Evolutionary conservation across 768 basidiomycete genomes (phyloP), one percentile per base, ranked within the genome.

Genomic region (Phylloporus sp.): DNA sequence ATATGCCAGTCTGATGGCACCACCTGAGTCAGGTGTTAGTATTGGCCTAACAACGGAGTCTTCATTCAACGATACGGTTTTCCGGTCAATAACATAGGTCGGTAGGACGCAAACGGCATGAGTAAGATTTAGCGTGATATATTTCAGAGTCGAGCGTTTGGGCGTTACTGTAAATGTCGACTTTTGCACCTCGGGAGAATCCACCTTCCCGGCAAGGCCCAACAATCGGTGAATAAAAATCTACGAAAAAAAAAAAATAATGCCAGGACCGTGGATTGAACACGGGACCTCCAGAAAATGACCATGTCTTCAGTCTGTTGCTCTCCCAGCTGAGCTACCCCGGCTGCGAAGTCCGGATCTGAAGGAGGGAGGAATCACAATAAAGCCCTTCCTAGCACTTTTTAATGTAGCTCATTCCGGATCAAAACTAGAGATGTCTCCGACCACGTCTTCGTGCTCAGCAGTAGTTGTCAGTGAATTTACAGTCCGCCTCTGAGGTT

Each of bases 181-280:
- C n/a, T n/a, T n/a, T n/a, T n/a, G n/a, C n/a, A n/a, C n/a, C 9
- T 29, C 27, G 4, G 28, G 28, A 4, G 28, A 29, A 29, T 29
- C 14, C 13, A 29, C 13, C 6, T 29, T 14, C 7, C 29, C 15
- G 29, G n/a, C n/a, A n/a, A 31, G 29, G 11, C 28, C 28, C 3
- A 29, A 29, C n/a, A n/a, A n/a, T n/a, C n/a, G n/a, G n/a, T n/a
- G n/a, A n/a, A n/a, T n/a, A n/a, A n/a, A n/a, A n/a, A n/a, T n/a
- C n/a, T n/a, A n/a, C n/a, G n/a, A 13, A 67, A 67, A 75, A 71
- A 75, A 66, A 52, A 63, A 66, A 67, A 53, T 47, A 62, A 61
- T 82, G 81, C 79, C 80, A 80, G 74, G 74, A 80, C 80, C 79
- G 78, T 80, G 81, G 81, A 79, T 82, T 75, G 81, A 82, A 82